Percentiles rank a stretch among this genome's conserved stretches.
phyloP scores from a whole-genome alignment of 257 asterid species.

The Verbena officinalis region DNA sequence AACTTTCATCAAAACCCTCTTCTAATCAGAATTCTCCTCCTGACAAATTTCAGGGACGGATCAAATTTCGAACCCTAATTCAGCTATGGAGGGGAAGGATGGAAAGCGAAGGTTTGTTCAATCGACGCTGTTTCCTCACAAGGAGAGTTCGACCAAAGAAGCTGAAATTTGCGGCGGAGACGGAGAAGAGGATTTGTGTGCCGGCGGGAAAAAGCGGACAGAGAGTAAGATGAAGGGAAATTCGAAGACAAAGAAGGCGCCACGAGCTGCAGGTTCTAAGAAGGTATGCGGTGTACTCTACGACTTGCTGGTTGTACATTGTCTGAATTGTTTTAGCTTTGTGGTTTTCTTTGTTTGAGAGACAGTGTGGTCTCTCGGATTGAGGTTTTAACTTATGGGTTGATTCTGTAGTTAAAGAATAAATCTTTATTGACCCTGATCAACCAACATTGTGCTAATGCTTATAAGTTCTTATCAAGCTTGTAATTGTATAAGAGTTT shows the following conservation, averaged over 20 bases:
- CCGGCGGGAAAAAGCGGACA: constrained; percentile 41
- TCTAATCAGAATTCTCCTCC: constrained; percentile 24
- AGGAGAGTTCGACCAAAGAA: constrained; percentile 38
- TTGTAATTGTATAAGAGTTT: not conserved
- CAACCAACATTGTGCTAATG: not conserved
- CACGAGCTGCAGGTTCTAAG: constrained; percentile 44
- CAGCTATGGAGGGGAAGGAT: constrained; percentile 46
- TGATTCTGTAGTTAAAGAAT: not conserved
- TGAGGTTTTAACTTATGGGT: not conserved
- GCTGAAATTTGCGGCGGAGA: constrained; percentile 32
- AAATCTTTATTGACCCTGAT: not conserved
- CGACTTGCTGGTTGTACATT: constrained; percentile 20
- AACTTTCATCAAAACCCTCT: constrained; percentile 32
- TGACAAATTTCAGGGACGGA: constrained; percentile 9
- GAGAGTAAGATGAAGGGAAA: constrained; percentile 41
- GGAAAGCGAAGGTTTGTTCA: constrained; percentile 70
- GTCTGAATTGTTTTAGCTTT: not conserved
- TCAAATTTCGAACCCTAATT: constrained; percentile 38
- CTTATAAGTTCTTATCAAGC: constrained; percentile 1
- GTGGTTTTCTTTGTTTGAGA: not conserved
- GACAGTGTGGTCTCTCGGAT: not conserved
- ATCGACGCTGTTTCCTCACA: constrained; percentile 64
- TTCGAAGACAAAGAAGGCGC: constrained; percentile 37
- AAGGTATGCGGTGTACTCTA: constrained; percentile 43
- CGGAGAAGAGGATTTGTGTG: constrained; percentile 49